These are phyloP conservation scores for Boletus rufocinnamomeus DNA, from an alignment of 768 basidiomycete species.

Conservation along the genomic window DNA sequence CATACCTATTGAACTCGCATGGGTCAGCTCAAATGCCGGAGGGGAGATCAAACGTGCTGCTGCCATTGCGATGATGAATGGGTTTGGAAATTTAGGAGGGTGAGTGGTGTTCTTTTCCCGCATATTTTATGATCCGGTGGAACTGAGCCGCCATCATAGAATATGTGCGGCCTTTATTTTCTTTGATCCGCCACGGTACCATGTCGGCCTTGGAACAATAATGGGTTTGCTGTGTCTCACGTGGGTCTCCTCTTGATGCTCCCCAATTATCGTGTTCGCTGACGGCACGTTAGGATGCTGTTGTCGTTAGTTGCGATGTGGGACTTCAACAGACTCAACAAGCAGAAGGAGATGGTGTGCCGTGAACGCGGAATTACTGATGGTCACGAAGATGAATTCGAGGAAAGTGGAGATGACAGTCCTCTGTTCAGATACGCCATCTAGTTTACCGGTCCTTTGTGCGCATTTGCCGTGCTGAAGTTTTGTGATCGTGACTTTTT, in stretches of 20 bases:
- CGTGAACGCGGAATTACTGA: conserved; percentile 44
- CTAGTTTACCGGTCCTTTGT: conserved; percentile 5
- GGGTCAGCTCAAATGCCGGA: conserved; percentile 55
- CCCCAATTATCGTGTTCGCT: conserved; percentile 28
- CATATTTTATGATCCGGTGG: neutral
- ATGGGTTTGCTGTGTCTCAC: conserved; percentile 30
- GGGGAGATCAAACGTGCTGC: conserved; percentile 53
- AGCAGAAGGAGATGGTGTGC: conserved; percentile 45
- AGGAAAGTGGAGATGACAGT: conserved; percentile 50
- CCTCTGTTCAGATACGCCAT: conserved; percentile 51
- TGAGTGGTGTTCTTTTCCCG: conserved; percentile 27
- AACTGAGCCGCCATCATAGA: conserved; percentile 29
- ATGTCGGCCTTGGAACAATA: conserved; percentile 34
- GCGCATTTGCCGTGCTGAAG: neutral
- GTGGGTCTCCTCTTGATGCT: conserved; percentile 19
- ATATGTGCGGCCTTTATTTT: conserved; percentile 45
- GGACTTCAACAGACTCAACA: conserved; percentile 49
- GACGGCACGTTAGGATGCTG: conserved; percentile 36
- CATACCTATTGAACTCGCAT: conserved; percentile 47
- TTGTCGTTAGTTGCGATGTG: conserved; percentile 44
- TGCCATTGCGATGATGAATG: conserved; percentile 52
- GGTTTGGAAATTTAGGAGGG: conserved; percentile 59
- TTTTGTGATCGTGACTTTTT: neutral
- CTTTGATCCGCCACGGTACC: conserved; percentile 39
- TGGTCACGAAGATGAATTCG: conserved; percentile 41